Evolutionary conservation across 1,139 yeast species (phyloP), one percentile per base, ranked within the genome.

Genomic region (Magnusiomyces fungicola): DNA sequence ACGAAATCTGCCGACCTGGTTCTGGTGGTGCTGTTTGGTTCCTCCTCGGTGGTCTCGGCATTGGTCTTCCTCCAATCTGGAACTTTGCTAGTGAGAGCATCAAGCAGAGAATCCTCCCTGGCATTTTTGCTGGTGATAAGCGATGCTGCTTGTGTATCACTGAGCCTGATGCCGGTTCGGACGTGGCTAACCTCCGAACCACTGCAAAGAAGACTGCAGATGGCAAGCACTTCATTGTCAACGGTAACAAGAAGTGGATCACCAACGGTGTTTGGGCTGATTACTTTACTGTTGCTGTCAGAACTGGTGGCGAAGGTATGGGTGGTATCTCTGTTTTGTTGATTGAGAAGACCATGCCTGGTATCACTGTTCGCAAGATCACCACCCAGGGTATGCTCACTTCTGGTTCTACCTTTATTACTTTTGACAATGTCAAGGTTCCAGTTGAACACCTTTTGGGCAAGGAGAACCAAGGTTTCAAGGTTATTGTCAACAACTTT

Each of bases 161-260:
- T 30, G 74, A 70, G 56, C 74, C 74, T 12, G 66, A 66, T 43
- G 74, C 73, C 16, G 74, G 74, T 12, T 68, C 73, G 25, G 74
- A 70, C 55, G 74, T 70, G 7, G 74, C 74, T 43, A 68, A 69
- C 54, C 56, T 70, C 50, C 64, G 65, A 33, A 67, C 74, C 42
- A 58, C 68, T 10, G 74, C 74, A 45, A 63, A 57, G 45, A 57
- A 58, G 61, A 61, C 69, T 33, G 63, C 63, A 18, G 72, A 70
- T 50, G 73, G 73, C 45, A 67, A 68, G 64, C 62, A 61, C 58
- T 70, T 61, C 58, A 67, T 71, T 52, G 74, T 70, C 54, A 70
- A 69, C 50, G 75, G 75, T 46, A 64, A 60, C 56, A 70, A 70
- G 65, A 70, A 70, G 61, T 70, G 74, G 74, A 70, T 70, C 62